Conservation (phyloP, 495 filamentous ascomycete species). For the Aspergillus indologenus region DNA sequence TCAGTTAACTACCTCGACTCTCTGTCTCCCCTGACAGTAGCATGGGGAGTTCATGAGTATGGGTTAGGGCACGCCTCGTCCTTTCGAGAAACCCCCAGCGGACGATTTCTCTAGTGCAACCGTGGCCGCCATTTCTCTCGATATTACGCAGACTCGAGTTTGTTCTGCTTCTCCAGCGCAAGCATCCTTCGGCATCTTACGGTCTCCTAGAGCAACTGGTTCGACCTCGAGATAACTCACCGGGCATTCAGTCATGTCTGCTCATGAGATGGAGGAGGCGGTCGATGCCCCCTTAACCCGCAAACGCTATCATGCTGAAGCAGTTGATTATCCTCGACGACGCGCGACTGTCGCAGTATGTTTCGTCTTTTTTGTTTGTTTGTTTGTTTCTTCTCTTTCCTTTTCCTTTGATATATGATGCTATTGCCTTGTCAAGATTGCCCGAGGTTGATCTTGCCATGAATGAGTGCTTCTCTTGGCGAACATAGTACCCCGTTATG, state of each 20-base stretch:
- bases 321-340: slow-evolving; percentile 64
- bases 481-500: neutral
- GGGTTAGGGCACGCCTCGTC: neutral
- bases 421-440: neutral
- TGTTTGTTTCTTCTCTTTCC: neutral
- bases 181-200: neutral
- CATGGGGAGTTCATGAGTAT: neutral
- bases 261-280: slow-evolving; percentile 20
- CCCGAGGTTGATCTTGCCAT: too few species aligned
- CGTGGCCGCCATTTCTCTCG: neutral
- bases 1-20: neutral
- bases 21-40: neutral
- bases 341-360: slow-evolving; percentile 71
- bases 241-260: slow-evolving; percentile 14
- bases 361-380: slow-evolving; percentile 12
- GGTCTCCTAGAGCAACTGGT: too few species aligned
- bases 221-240: too few species aligned
- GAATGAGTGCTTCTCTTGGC: neutral
- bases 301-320: slow-evolving; percentile 63
- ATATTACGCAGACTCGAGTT: neutral
- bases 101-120: neutral
- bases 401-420: slow-evolving; percentile 1
- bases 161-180: neutral
- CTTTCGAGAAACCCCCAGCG: neutral
- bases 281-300: slow-evolving; percentile 31